Conservation (phyloP, 2,329 filamentous ascomycete genomes). For the Cladosporium cucumerinum region DNA sequence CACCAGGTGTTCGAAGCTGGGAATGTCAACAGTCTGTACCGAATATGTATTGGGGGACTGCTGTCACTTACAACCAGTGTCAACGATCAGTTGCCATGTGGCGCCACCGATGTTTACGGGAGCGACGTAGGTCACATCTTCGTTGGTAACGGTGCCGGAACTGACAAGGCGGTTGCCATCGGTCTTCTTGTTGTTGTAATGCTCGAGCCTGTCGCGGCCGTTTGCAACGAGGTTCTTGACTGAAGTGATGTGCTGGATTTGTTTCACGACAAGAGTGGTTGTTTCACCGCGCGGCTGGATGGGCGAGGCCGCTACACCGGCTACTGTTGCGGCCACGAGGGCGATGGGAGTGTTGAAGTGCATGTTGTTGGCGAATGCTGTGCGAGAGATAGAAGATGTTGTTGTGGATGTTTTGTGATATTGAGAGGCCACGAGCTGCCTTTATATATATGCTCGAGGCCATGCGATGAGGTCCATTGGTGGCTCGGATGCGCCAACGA, state of each 20-base stretch:
- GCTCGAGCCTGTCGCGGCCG: conserved; percentile 17
- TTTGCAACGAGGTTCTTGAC: conserved; percentile 20
- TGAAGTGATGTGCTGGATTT: conserved; percentile 16
- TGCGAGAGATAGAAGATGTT: neutral
- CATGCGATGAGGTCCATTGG: neutral
- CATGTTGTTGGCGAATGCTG: conserved; percentile 13
- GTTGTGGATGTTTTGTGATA: neutral
- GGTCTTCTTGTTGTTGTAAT: conserved; percentile 16
- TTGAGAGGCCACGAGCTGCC: neutral
- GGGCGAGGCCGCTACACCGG: conserved; percentile 18
- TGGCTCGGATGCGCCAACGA: neutral
- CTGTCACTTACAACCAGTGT: conserved; percentile 21
- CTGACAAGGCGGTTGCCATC: conserved; percentile 13
- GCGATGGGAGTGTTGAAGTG: conserved; percentile 19
- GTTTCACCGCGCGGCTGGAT: conserved; percentile 13
- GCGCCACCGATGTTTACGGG: conserved; percentile 20
- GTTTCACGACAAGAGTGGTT: conserved; percentile 16
- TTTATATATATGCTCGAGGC: neutral
- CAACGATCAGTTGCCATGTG: conserved; percentile 22
- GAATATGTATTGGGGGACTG: neutral
- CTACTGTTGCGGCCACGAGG: conserved; percentile 18
- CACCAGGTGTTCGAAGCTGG: conserved; percentile 25
- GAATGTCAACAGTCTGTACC: conserved; percentile 6
- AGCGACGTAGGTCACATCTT: conserved; percentile 22
- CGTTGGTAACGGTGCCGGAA: conserved; percentile 22